Evolutionary conservation across 2,329 filamentous ascomycete genomes (phyloP).

Genomic region (Ilyonectria destructans): DNA sequence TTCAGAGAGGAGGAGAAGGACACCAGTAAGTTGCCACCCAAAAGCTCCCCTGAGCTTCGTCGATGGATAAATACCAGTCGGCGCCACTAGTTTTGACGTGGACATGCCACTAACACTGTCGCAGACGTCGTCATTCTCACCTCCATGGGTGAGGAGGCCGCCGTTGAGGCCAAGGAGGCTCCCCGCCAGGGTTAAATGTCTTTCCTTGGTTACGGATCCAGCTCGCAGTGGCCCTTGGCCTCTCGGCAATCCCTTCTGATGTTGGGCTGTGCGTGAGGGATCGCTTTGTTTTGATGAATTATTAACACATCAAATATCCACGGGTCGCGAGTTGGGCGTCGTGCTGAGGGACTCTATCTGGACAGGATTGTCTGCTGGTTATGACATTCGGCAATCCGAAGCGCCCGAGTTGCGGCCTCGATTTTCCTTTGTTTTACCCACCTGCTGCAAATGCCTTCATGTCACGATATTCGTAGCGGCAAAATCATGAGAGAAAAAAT

Average conservation of each 20-base stretch:
- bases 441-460: constrained; percentile 52
- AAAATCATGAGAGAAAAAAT: constrained; percentile 53
- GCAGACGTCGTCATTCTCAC: constrained; percentile 92
- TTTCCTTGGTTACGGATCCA: constrained; percentile 42
- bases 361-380: constrained; percentile 61
- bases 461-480: constrained; percentile 53
- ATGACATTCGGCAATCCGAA: constrained; percentile 51
- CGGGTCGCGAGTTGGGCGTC: constrained; percentile 61
- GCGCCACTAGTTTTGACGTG: not conserved
- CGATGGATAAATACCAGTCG: not conserved
- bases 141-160: constrained; percentile 95
- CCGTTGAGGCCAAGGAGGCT: constrained; percentile 96
- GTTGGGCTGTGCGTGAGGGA: constrained; percentile 47
- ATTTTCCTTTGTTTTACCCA: constrained; percentile 59
- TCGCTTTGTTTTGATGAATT: constrained; percentile 54
- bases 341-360: constrained; percentile 60
- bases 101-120: constrained; percentile 31
- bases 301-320: constrained; percentile 55
- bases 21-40: constrained; percentile 79
- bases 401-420: constrained; percentile 38
- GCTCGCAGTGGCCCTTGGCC: constrained; percentile 48
- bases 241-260: constrained; percentile 44
- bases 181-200: constrained; percentile 61
- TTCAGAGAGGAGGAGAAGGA: constrained; percentile 92
- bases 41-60: not conserved